A percentile compares a stretch with the other conserved stretches of the same genome.
Conservation (phyloP, 1,284 basidiomycete genomes). For the Heterobasidion parviporum region DNA sequence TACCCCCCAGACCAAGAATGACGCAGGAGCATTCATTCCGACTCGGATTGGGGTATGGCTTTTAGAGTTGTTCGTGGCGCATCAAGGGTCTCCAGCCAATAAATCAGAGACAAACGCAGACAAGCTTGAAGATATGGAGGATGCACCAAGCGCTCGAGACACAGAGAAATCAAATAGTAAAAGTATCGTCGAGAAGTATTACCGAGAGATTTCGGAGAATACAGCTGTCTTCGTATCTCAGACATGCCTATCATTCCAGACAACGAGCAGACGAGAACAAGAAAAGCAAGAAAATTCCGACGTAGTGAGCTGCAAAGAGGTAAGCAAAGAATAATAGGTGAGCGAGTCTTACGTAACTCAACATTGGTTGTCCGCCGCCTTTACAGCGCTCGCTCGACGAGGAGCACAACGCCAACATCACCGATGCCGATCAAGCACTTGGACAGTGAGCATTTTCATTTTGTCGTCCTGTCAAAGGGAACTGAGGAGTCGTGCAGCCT, state of each 20-base stretch:
- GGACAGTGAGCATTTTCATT: constrained; percentile 32
- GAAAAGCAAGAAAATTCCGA: too few relatives aligned
- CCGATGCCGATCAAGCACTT: constrained; percentile 48
- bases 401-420: constrained; percentile 2
- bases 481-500: constrained; percentile 39
- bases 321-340: neutral
- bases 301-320: too few relatives aligned
- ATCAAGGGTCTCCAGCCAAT: neutral
- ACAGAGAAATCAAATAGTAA: neutral
- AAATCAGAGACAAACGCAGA: neutral
- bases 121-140: neutral
- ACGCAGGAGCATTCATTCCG: neutral
- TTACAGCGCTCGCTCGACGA: constrained; percentile 3
- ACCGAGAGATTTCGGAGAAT: too few relatives aligned
- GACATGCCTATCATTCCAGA: too few relatives aligned
- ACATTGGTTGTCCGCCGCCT: constrained; percentile 5
- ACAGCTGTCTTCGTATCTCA: too few relatives aligned
- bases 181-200: too few relatives aligned
- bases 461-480: neutral
- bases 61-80: neutral
- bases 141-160: neutral
- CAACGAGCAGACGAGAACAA: too few relatives aligned
- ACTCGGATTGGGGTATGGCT: neutral
- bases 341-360: neutral
- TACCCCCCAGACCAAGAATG: neutral